Base-by-base conservation (phyloP, 1,139 yeast genomes). In the Suhomyces terraborum region DNA sequence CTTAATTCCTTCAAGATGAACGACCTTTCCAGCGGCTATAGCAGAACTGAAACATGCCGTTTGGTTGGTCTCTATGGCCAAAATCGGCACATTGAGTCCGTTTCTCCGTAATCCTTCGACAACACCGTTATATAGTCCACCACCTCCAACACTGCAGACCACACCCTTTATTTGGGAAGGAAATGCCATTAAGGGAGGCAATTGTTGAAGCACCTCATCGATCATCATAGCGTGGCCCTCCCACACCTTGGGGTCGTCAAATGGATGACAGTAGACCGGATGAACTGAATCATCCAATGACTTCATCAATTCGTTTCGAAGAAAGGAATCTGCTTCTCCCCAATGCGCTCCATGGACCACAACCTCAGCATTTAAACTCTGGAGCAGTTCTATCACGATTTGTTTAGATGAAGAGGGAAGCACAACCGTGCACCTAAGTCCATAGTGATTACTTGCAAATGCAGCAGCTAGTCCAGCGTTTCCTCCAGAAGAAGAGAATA, bases 381-480 rank as follows among this genome's bases (percentile, higher is more conserved):
- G 45, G 24, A 70, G 55, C 40, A 53, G 54, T 6, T 52, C 53
- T 10, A 62, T 45, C 0, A 69, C 65, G 16, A 55, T 54, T 2
- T 52, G 49, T 42, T 61, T 64, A 16, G 71, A 53, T 7, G 38
- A 48, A 4, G 38, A 41, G 0, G 76, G 76, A 4, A 70, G 56
- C 2, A 67, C 73, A n/a, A 70, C 75, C 3, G 73, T 68, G 43
- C 76, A 69, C 28, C 51, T 46, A 4, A 67, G 53, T 3, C 49
- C 41, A 44, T 56, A 66, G 42, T 49, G 53, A 20, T 51, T 46
- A 3, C 69, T 59, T 41, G 66, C 61, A 42, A 65, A 69, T 2
- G 74, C 76, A 8, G 75, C 76, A 9, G 75, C 74, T 33, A 70
- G 54, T 0, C 75, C 76, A n/a, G 76, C 76, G 48, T 70, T 70